Percentiles rank a stretch among this genome's conserved stretches.
These are phyloP conservation scores for Cynara cardunculus DNA, from an alignment of 129 eudicot genomes.

Conservation along the genomic window DNA sequence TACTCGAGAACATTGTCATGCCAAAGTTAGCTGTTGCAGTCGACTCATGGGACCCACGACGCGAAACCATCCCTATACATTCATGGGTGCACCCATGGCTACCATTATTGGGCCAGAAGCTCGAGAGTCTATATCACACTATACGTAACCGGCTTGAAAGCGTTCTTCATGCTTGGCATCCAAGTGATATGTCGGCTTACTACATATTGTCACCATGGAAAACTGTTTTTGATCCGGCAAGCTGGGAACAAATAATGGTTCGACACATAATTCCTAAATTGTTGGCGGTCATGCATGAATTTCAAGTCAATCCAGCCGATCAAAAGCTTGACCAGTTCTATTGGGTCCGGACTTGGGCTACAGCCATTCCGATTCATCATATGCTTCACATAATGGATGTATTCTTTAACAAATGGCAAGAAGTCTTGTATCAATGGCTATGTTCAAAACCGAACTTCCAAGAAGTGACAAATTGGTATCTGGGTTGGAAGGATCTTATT, in stretches of 20 bases:
- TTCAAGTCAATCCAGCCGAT: constrained; percentile 70
- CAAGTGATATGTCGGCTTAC: constrained; percentile 68
- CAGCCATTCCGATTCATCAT: constrained; percentile 55
- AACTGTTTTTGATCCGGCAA: constrained; percentile 61
- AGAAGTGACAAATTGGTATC: constrained; percentile 63
- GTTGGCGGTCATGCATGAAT: constrained; percentile 50
- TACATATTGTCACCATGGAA: constrained; percentile 75
- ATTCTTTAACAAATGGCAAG: constrained; percentile 78
- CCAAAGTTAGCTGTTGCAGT: constrained; percentile 74
- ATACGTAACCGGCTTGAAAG: constrained; percentile 62
- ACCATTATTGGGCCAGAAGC: constrained; percentile 59
- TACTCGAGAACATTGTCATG: constrained; percentile 59
- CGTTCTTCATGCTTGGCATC: constrained; percentile 84
- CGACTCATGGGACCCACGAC: constrained; percentile 78
- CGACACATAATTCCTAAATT: constrained; percentile 64
- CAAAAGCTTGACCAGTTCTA: constrained; percentile 63
- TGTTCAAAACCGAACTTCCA: constrained; percentile 57
- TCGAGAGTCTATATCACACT: constrained; percentile 48
- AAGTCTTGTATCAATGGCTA: constrained; percentile 72
- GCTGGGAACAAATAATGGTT: constrained; percentile 83
- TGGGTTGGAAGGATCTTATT: constrained; percentile 64
- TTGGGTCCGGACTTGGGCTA: constrained; percentile 70
- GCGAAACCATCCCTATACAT: constrained; percentile 79
- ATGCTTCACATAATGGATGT: constrained; percentile 70
- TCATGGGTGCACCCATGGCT: constrained; percentile 94